phyloP scores from a whole-genome alignment of 352 stramenopile species.

The Sclerospora graminicola region DNA sequence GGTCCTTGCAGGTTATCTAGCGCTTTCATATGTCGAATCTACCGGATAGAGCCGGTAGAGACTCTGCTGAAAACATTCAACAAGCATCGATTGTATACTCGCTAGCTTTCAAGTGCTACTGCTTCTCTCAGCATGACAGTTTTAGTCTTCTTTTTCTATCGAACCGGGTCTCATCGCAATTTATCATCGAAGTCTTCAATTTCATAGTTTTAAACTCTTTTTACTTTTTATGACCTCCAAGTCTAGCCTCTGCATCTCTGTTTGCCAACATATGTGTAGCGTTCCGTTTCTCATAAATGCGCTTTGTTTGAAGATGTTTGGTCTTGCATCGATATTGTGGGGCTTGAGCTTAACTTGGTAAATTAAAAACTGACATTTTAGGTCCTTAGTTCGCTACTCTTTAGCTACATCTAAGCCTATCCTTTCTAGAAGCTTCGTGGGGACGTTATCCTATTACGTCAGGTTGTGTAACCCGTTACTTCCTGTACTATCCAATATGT shows the following conservation, averaged over 20 bases:
- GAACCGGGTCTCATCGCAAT: constrained; percentile 4
- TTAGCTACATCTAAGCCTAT: too few species aligned
- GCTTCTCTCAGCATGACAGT: constrained; percentile 15
- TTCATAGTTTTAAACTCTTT: constrained; percentile 27
- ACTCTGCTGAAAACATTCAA: constrained; percentile 14
- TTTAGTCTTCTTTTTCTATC: constrained; percentile 6
- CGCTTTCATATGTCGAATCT: constrained; percentile 20
- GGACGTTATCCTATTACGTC: too few species aligned
- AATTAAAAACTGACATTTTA: too few species aligned
- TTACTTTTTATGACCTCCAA: constrained; percentile 21
- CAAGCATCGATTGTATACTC: constrained; percentile 21
- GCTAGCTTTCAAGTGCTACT: constrained; percentile 27
- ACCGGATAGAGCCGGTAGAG: constrained; percentile 16
- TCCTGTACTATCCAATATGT: too few species aligned
- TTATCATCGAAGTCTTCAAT: constrained; percentile 16
- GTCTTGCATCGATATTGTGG: neutral
- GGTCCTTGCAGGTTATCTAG: constrained; percentile 16
- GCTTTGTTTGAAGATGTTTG: constrained; percentile 15
- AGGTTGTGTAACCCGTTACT: too few species aligned
- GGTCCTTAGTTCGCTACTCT: too few species aligned
- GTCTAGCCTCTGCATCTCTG: constrained; percentile 25
- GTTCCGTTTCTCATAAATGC: constrained; percentile 32
- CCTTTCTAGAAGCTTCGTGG: too few species aligned
- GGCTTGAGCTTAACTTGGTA: too few species aligned
- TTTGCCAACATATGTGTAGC: constrained; percentile 31